Base-by-base conservation (phyloP, 2,329 filamentous ascomycete genomes). In the Fusarium sp. region DNA sequence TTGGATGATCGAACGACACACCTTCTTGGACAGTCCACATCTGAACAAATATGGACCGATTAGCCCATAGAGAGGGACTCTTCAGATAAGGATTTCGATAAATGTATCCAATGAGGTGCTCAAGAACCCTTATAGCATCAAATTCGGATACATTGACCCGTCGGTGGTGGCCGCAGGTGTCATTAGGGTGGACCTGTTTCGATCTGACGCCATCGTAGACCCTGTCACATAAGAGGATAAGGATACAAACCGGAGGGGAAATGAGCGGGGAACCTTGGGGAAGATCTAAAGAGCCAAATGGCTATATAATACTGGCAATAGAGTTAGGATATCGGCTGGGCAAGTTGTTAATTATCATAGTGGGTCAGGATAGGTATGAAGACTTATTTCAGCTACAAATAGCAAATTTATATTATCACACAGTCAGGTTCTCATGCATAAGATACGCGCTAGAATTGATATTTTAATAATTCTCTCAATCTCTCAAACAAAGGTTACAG, bases 141-240 rank as follows among this genome's bases (percentile, higher is more conserved):
- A 37, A 25, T 18, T 52, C 28, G 44, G 59, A 18, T 72, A 47
- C 38, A 60, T 37, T 43, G 62, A 64, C 49, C 71, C 64, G 50
- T 60, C 74, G 71, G 74, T 44, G 68, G 46, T 69, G 60, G 65
- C 74, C 71, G 73, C 60, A 44, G 63, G 63, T 40, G 49, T 64
- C 66, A 38, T 59, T 25, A 33, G 35, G 35, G 71, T 70, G 62
- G 65, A 69, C 44, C 64, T 52, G n/a, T 47, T 47, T 64, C 62
- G 32, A 52, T 60, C 60, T 76, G 73, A 76, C 74, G 74, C 74
- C 72, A 76, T 76, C 53, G 52, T 49, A 60, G 63, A 63, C 60
- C 60, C 57, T 66, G 56, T 44, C 56, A 53, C 60, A 60, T 47
- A 49, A 50, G 32, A 60, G 19, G 40, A 49, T 61, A 28, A 42